Percentiles rank a stretch among this genome's conserved stretches.
Conservation (phyloP, 768 basidiomycete genomes). For the Suillus tomentosus region DNA sequence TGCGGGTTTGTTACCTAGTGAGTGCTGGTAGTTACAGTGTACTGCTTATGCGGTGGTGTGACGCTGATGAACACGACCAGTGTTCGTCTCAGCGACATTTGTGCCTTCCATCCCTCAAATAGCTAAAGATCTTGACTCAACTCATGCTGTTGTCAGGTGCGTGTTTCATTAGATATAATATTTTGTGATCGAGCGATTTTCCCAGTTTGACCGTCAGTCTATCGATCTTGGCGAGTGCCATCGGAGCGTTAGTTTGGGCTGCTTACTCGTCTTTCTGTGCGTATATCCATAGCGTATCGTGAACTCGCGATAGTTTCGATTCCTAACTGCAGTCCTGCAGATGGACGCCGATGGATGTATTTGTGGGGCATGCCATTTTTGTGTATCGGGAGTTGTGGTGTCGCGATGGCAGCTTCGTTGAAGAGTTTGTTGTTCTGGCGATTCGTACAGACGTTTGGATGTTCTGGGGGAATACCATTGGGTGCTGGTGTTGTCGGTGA, state of each 20-base stretch:
- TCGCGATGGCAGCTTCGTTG: conserved; percentile 47
- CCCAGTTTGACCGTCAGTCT: conserved; percentile 52
- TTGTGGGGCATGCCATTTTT: conserved; percentile 60
- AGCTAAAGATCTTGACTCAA: conserved; percentile 60
- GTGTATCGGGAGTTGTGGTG: conserved; percentile 60
- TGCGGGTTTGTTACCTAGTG: conserved; percentile 66
- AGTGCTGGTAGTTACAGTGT: conserved; percentile 18
- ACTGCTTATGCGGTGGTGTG: not conserved
- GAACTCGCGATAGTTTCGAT: not conserved
- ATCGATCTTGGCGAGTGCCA: conserved; percentile 45
- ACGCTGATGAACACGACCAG: conserved; percentile 35
- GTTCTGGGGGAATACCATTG: conserved; percentile 55
- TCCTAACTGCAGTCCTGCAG: conserved; percentile 33
- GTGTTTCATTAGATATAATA: not conserved
- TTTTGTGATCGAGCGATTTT: not conserved
- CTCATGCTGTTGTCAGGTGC: conserved; percentile 59
- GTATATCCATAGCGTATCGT: conserved; percentile 19
- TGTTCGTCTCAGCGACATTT: conserved; percentile 70
- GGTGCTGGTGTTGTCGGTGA: conserved; percentile 66
- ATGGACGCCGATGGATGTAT: conserved; percentile 67
- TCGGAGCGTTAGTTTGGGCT: conserved; percentile 54
- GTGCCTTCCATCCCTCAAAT: conserved; percentile 77
- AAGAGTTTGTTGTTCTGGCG: conserved; percentile 58
- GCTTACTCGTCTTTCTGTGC: conserved; percentile 53
- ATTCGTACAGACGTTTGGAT: conserved; percentile 66